Base-by-base conservation (phyloP, 345 rosid species). In the Acer saccharum region DNA sequence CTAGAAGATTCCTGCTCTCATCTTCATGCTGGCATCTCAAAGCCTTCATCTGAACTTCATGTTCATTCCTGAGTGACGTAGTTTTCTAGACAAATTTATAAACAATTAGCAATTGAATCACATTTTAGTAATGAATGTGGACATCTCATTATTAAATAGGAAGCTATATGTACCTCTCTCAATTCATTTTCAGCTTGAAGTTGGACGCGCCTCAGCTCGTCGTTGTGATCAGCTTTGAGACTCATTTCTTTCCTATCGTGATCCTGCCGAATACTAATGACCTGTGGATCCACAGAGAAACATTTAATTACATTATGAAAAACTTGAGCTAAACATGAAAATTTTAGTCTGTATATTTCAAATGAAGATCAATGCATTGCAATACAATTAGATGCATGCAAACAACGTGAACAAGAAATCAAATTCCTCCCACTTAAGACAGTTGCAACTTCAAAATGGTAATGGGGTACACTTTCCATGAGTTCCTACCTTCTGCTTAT, bases 1-100 rank as follows among this genome's bases (percentile, higher is more conserved):
- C 98, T 77, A 85, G 91, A 65, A 94, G 89, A 75, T 83, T 91
- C 76, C 74, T 84, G 82, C 84, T 82, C 62, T 93, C 98, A 83
- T 95, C 95, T 80, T 95, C 98, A 81, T 86, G 84, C 83, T 91
- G 84, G 83, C 91, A 84, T 81, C 75, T 82, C 77, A 88, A 69
- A 76, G 98, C 90, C 83, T 85, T 90, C 80, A 92, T 70, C 85
- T 88, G 91, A 84, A 87, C 90, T 72, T 92, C 97, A 82, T 89
- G 93, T 69, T 95, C 97, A 72, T 79, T 87, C 84, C 94, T 84
- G 5, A 95, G 80, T 68, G 80, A 73, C 65, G 52, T 82, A 71
- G 86, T 82, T 87, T 83, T 94, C 98, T 94, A 77, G 63, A 64
- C 0, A 18, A 84, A 65, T 71, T 66, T 66, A 68, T 11, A 35